Conservation (phyloP, 2,329 filamentous ascomycete genomes). For the Neocucurbitaria cava region DNA sequence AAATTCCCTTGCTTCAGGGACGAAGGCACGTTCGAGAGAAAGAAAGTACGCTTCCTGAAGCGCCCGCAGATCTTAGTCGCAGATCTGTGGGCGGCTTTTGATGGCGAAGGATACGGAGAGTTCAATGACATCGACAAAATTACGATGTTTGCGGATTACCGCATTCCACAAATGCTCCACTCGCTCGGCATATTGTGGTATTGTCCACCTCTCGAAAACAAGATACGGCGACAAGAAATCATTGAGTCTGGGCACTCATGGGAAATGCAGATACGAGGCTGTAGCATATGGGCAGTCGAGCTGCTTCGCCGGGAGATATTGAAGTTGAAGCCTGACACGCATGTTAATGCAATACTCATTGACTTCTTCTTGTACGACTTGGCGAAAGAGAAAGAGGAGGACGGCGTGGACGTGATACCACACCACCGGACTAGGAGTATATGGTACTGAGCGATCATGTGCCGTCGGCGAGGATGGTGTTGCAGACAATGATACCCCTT, state of each 20-base stretch:
- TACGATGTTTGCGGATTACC: conserved; percentile 99
- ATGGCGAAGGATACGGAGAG: conserved; percentile 76
- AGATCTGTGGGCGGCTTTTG: conserved; percentile 95
- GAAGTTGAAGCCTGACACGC: conserved; percentile 71
- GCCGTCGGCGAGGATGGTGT: neutral
- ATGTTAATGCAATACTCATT: conserved; percentile 86
- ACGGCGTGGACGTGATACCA: conserved; percentile 60
- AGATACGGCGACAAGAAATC: conserved; percentile 68
- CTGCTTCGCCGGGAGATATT: conserved; percentile 83
- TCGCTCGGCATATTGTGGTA: conserved; percentile 83
- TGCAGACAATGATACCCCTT: neutral
- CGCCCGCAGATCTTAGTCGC: conserved; percentile 95
- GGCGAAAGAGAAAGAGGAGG: conserved; percentile 80
- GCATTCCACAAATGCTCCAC: conserved; percentile 91
- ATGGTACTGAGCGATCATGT: conserved; percentile 71
- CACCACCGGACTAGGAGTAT: conserved; percentile 93
- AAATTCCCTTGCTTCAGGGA: conserved; percentile 89
- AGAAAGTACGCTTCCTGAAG: conserved; percentile 84
- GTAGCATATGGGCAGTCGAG: conserved; percentile 96
- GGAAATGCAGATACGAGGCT: conserved; percentile 89
- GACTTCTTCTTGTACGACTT: conserved; percentile 98
- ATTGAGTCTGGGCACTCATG: conserved; percentile 76
- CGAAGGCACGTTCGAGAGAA: conserved; percentile 75
- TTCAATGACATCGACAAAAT: conserved; percentile 94
- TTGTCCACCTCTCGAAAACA: conserved; percentile 77